Conservation (phyloP, 2,329 filamentous ascomycete species). For the Cercospora beticola region DNA sequence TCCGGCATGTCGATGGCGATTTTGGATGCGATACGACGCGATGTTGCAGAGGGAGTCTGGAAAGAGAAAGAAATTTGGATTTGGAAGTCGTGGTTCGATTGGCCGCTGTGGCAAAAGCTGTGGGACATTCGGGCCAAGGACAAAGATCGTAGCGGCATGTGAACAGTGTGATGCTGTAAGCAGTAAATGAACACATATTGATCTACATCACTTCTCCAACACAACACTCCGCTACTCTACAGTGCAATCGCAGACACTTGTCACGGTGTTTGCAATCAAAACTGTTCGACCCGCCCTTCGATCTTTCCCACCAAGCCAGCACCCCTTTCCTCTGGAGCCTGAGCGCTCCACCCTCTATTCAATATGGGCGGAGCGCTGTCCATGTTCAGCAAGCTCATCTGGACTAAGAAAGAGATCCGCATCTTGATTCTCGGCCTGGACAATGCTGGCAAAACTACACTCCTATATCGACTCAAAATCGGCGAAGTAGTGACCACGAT, state of each 20-base stretch:
- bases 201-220: neutral
- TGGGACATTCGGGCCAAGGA: neutral
- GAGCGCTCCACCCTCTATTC: conserved; percentile 15
- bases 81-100: neutral
- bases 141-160: conserved; percentile 9
- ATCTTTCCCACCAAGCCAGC: neutral
- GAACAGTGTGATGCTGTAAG: conserved; percentile 6
- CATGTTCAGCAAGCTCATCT: conserved; percentile 68
- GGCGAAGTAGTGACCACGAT: conserved; percentile 99
- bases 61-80: conserved; percentile 8
- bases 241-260: neutral
- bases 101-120: neutral
- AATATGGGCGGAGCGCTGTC: conserved; percentile 59
- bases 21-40: neutral
- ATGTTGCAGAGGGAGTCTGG: neutral
- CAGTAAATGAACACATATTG: conserved; percentile 10
- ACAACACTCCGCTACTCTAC: neutral
- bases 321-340: conserved; percentile 8
- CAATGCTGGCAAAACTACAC: conserved; percentile 96
- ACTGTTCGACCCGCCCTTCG: neutral
- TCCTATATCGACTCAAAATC: conserved; percentile 93
- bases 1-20: neutral
- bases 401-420: conserved; percentile 95
- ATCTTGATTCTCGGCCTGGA: conserved; percentile 75
- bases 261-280: neutral